Evolutionary conservation across 768 basidiomycete species (phyloP), one percentile per base, ranked within the genome.

Genomic region (Candolleomyces efflorescens): DNA sequence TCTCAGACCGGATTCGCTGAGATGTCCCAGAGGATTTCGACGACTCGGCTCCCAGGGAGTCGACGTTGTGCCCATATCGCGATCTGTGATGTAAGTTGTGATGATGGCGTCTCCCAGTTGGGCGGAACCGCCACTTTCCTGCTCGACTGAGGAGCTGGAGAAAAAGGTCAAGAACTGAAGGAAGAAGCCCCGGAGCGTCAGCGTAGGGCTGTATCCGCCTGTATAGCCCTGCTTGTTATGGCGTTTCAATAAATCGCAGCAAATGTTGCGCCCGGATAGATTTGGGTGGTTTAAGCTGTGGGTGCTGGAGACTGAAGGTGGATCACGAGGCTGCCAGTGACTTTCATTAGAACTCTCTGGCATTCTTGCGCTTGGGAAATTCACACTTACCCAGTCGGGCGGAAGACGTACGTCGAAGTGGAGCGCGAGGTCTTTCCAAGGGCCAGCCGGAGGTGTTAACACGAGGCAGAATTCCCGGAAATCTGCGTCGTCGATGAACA

Each of bases 151-250:
- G 24, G 68, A 70, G 43, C 71, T 74, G 5, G 73, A 74, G 60
- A 78, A 77, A 56, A 78, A 77, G 1, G 76, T 76, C 32, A 77
- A 62, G 65, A 78, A 76, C 50, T 78, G 76, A 23, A 78, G 68
- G 62, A 79, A 78, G 5, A 80, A 65, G 3, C 78, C 78, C 5
- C 76, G 72, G 23, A 79, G 69, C 1, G 77, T 78, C 60, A 78
- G 62, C 1, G 78, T 77, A 15, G 78, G 77, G 2, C 75, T 71
- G 53, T 78, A 78, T 22, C 76, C 76, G 65, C 76, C 76, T 24
- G 68, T 69, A 58, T 76, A 77, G n/a, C 4, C 72, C 74, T 13
- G 12, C 32, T 46, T 67, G 63, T 59, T 52, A 41, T 60, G 58
- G 23, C 64, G 62, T 58, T 74, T 75, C 57, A 78, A 54, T 43